phyloP scores from a whole-genome alignment of 805 yeast species.

The Starmera pachycereana region DNA sequence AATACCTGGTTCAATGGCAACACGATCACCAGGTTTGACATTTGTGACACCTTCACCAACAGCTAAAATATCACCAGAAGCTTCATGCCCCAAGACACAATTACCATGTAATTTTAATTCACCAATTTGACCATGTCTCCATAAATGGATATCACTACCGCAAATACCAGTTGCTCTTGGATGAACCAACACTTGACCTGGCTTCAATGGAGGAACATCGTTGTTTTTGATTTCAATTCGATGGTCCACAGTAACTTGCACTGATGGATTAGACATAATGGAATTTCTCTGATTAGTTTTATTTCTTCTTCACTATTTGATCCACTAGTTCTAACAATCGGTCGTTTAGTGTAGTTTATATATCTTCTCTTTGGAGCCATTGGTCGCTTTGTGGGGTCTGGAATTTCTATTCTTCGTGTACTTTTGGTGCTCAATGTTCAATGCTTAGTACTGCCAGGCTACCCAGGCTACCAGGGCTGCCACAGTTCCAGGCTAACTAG shows the following conservation, averaged over 20 bases:
- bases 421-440: too few species aligned
- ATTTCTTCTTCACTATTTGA: too few species aligned
- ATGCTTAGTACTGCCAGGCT: too few species aligned
- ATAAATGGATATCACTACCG: conserved; percentile 66
- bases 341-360: too few species aligned
- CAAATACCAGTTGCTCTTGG: conserved; percentile 59
- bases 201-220: conserved; percentile 7
- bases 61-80: conserved; percentile 34
- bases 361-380: too few species aligned
- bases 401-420: too few species aligned
- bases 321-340: too few species aligned
- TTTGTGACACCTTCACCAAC: conserved; percentile 38
- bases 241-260: conserved; percentile 13
- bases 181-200: conserved; percentile 10
- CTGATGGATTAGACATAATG: conserved; percentile 10
- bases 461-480: too few species aligned
- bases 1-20: conserved; percentile 44
- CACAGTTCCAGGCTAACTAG: too few species aligned
- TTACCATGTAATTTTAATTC: conserved; percentile 27
- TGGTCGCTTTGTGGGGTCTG: too few species aligned
- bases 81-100: conserved; percentile 35
- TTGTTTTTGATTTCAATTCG: conserved; percentile 10
- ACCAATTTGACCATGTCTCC: conserved; percentile 55
- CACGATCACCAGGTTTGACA: conserved; percentile 36
- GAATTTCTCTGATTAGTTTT: background rate